phyloP scores from a whole-genome alignment of 2,329 filamentous ascomycete genomes.

The Escovopsis weberi region DNA sequence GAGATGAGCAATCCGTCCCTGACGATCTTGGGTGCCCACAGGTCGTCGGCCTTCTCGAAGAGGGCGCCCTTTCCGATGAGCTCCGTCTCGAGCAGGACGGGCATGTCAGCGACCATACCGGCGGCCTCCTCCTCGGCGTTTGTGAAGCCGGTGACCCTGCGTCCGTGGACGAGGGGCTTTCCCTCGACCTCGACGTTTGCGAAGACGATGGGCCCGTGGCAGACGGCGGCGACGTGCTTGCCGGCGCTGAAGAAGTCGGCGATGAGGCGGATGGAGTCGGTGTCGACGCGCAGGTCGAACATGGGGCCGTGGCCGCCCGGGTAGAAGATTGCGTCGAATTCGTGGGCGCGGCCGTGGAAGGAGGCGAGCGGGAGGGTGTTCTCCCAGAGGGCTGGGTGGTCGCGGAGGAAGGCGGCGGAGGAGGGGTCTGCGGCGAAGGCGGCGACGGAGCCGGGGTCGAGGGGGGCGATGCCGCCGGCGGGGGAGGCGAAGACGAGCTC shows the following conservation, averaged over 20 bases:
- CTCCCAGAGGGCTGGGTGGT: constrained; percentile 46
- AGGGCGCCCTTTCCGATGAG: constrained; percentile 37
- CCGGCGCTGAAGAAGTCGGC: constrained; percentile 45
- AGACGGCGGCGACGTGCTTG: constrained; percentile 52
- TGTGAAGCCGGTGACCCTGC: constrained; percentile 46
- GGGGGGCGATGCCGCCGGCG: constrained; percentile 43
- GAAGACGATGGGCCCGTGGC: constrained; percentile 53
- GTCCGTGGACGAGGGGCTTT: constrained; percentile 38
- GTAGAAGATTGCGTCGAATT: constrained; percentile 49
- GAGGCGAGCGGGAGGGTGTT: constrained; percentile 43
- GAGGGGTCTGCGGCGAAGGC: constrained; percentile 37
- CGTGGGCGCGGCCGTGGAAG: constrained; percentile 38
- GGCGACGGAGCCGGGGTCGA: constrained; percentile 45
- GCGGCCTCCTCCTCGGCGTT: constrained; percentile 40
- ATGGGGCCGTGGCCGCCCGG: constrained; percentile 49
- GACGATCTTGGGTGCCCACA: constrained; percentile 34
- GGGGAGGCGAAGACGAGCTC: constrained; percentile 47
- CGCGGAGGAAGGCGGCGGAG: constrained; percentile 39
- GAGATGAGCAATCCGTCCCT: constrained; percentile 39
- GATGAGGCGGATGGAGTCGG: constrained; percentile 43
- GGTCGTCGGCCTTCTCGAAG: constrained; percentile 39
- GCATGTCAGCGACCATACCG: constrained; percentile 36
- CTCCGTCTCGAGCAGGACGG: constrained; percentile 43
- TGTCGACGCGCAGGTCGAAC: constrained; percentile 48
- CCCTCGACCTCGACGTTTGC: constrained; percentile 41